phyloP scores from a whole-genome alignment of 2,329 filamentous ascomycete genomes.

The Hirsutella minnesotensis region DNA sequence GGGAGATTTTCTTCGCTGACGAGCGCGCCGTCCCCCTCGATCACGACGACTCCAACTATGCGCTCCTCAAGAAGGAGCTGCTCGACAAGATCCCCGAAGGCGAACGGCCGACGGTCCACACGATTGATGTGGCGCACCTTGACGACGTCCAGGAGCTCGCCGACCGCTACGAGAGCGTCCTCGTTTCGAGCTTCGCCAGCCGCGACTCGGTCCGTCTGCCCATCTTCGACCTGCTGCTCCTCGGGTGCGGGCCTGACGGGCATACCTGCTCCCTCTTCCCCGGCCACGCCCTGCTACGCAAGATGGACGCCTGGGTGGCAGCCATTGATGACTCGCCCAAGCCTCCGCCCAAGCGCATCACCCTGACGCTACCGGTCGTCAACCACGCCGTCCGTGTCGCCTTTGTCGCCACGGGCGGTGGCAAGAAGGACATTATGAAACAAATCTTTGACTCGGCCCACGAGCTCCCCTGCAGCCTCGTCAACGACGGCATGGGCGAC shows the following conservation, averaged over 20 bases:
- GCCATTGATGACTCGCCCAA: conserved; percentile 90
- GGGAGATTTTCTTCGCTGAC: conserved; percentile 98
- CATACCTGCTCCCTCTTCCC: conserved; percentile 97
- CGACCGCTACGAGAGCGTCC: conserved; percentile 80
- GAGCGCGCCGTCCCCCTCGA: conserved; percentile 89
- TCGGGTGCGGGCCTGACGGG: conserved; percentile 90
- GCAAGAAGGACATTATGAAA: conserved; percentile 88
- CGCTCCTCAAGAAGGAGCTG: conserved; percentile 73
- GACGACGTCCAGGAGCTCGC: conserved; percentile 84
- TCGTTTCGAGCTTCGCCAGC: conserved; percentile 77
- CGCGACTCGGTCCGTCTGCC: conserved; percentile 91
- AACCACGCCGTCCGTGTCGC: conserved; percentile 76
- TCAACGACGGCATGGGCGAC: conserved; percentile 76
- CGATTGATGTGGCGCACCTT: conserved; percentile 56
- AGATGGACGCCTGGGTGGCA: conserved; percentile 83
- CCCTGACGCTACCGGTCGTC: conserved; percentile 82
- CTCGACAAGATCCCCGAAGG: conserved; percentile 73
- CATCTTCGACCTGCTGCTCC: conserved; percentile 85
- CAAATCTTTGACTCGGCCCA: conserved; percentile 76
- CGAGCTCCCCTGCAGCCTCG: conserved; percentile 71
- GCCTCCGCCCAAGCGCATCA: conserved; percentile 82
- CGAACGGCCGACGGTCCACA: conserved; percentile 58
- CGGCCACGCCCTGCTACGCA: conserved; percentile 72
- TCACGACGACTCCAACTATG: conserved; percentile 90
- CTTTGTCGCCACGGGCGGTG: conserved; percentile 80